phyloP scores from a whole-genome alignment of 495 filamentous ascomycete species.

The Hyaloscypha bicolor region DNA sequence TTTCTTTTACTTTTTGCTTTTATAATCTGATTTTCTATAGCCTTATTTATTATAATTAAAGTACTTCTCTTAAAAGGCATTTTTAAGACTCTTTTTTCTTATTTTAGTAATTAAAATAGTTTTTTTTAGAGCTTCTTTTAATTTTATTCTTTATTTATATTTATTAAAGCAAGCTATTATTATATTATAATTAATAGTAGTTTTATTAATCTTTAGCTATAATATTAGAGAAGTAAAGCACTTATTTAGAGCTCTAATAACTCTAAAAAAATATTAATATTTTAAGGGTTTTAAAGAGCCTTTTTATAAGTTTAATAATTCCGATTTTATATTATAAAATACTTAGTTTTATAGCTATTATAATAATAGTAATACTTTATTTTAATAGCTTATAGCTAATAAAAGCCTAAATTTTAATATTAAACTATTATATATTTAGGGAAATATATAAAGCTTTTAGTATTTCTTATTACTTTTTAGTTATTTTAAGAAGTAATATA shows the following conservation, averaged over 20 bases:
- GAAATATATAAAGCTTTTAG: constrained; percentile 2
- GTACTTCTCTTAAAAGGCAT: constrained; percentile 4
- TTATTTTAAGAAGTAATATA: constrained; percentile 2
- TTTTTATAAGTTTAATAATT: constrained; percentile 1
- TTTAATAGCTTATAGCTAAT: neutral
- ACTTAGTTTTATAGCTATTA: neutral
- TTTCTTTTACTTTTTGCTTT: too few relatives aligned
- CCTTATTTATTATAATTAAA: constrained; percentile 1
- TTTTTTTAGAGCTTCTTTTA: neutral
- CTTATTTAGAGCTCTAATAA: neutral
- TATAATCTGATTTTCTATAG: too few relatives aligned
- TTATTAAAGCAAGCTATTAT: neutral
- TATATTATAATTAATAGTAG: neutral
- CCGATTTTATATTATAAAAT: constrained; percentile 8
- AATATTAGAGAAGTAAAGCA: neutral
- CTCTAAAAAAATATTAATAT: constrained; percentile 2
- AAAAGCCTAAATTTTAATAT: constrained; percentile 5
- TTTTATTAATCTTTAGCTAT: constrained; percentile 1
- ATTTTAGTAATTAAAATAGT: neutral
- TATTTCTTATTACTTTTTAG: constrained; percentile 4
- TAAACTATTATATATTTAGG: neutral
- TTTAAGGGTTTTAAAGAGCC: constrained; percentile 1
- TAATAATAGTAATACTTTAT: neutral
- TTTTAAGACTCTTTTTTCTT: too few relatives aligned
- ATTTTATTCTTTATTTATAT: neutral